Evolutionary conservation across 192 early-diverging fungal genomes (phyloP).

Genomic region (Mortierella hygrophila): DNA sequence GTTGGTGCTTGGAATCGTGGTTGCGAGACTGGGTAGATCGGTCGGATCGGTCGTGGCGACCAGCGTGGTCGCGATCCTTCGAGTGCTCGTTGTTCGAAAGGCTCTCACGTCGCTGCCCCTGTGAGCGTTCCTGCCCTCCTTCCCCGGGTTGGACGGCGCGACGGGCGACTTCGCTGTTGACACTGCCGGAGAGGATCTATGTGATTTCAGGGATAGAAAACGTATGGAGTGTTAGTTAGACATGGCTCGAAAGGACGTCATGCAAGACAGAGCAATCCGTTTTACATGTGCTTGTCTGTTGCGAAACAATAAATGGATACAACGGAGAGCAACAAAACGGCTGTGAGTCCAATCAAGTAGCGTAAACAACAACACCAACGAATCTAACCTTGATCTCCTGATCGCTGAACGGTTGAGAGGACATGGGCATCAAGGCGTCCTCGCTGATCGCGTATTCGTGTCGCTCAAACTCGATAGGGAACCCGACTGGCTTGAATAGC

Average conservation of each 20-base stretch:
- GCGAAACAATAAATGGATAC: neutral
- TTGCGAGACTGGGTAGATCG: neutral
- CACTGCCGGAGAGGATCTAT: conserved; percentile 25
- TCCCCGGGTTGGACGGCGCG: conserved; percentile 23
- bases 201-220: too few species aligned
- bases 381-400: conserved; percentile 73
- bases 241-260: neutral
- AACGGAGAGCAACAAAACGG: neutral
- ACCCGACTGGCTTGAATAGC: conserved; percentile 68
- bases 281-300: too few species aligned
- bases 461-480: conserved; percentile 70
- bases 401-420: conserved; percentile 63
- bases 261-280: too few species aligned
- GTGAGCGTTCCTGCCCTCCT: conserved; percentile 19
- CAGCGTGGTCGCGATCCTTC: neutral
- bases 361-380: conserved; percentile 40
- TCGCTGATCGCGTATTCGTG: conserved; percentile 73
- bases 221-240: neutral
- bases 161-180: conserved; percentile 28
- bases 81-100: conserved; percentile 11
- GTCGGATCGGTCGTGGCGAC: conserved; percentile 23
- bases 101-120: conserved; percentile 19
- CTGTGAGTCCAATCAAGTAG: neutral
- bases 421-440: conserved; percentile 67
- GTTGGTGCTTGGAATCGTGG: conserved; percentile 18